Evolutionary conservation across 768 basidiomycete genomes (phyloP).

Genomic region (Suillus subalutaceus): DNA sequence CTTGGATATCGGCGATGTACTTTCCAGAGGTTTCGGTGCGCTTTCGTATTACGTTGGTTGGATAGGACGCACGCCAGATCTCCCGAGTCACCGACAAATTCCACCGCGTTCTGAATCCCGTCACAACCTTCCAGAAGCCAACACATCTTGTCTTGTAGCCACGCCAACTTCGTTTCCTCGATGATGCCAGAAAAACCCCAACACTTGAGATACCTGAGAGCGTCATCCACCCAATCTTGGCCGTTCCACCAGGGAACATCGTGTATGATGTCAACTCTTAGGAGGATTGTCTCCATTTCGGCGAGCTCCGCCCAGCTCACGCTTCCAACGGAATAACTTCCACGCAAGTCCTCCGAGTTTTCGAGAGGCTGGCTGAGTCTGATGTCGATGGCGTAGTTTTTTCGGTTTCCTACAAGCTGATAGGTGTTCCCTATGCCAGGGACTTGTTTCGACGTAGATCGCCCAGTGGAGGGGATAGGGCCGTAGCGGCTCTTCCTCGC

Average conservation of each 20-base stretch:
- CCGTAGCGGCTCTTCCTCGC: not conserved
- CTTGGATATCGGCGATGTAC: not conserved
- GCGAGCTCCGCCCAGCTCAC: slow-evolving; percentile 3
- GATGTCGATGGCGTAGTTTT: slow-evolving; percentile 24
- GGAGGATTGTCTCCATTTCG: not conserved
- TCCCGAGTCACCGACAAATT: not conserved
- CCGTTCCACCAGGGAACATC: not conserved
- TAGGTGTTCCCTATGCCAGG: slow-evolving; percentile 28
- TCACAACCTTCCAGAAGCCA: not conserved
- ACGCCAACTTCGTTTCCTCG: not conserved
- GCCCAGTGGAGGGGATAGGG: slow-evolving; percentile 30
- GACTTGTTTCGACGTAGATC: slow-evolving; percentile 27
- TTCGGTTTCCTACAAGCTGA: slow-evolving; percentile 26
- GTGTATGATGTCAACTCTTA: not conserved
- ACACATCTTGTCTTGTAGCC: not conserved
- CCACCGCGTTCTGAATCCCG: not conserved
- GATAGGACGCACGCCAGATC: not conserved
- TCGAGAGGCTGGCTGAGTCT: slow-evolving; percentile 10
- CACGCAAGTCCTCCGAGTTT: slow-evolving; percentile 23
- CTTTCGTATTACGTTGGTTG: not conserved
- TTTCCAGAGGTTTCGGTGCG: not conserved
- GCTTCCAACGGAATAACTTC: slow-evolving; percentile 27
- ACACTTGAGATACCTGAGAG: not conserved
- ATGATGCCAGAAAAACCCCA: not conserved
- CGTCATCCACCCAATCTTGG: not conserved